Base-by-base conservation (phyloP, 164 flowering plant species). In the Berberis vulgaris region DNA sequence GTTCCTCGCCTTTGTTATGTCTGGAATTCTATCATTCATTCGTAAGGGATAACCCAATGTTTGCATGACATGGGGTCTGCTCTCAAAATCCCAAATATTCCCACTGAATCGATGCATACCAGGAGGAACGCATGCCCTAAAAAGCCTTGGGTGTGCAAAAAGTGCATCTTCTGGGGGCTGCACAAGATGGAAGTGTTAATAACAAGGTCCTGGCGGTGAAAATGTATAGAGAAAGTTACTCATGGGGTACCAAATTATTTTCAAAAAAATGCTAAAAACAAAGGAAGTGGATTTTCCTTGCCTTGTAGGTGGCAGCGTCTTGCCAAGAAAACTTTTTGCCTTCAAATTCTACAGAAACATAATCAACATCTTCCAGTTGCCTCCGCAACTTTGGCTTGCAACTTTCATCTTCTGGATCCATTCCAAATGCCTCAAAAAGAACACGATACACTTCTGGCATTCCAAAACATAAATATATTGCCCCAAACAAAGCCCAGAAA, bases 71-170 rank as follows among this genome's bases (percentile, higher is more conserved):
- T 84, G 84, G 50, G 95, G 96, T 71, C 83, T 83, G 76, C 87
- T 72, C 45, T 90, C 96, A 70, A 71, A 94, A 76, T 94, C 98
- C 98, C 98, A 94, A 49, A 94, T 74, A 74, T 94, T 90, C 63
- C 96, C 97, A 45, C 95, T 78, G 74, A 94, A 94, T 43, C 97
- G 80, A 74, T 94, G 98, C 96, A 94, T 88, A n/a, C 98, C 98
- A 2, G 70, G 70, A 54, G 65, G 70, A 61, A 67, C 65, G n/a
- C 70, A 67, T 60, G 70, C 70, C 52, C 70, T 54, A 61, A 67
- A 67, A 67, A 90, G 87, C 78, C 98, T 83, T 38, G 98, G 98
- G 54, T 90, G 97, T 56, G 89, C 92, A 81, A 94, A 94, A 53
- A 67, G 65, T 4, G 70, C 65, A 54, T 67, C 65, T 41, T 67